phyloP scores from a whole-genome alignment of 148 eudicot genomes.

The Camellia granthamiana region DNA sequence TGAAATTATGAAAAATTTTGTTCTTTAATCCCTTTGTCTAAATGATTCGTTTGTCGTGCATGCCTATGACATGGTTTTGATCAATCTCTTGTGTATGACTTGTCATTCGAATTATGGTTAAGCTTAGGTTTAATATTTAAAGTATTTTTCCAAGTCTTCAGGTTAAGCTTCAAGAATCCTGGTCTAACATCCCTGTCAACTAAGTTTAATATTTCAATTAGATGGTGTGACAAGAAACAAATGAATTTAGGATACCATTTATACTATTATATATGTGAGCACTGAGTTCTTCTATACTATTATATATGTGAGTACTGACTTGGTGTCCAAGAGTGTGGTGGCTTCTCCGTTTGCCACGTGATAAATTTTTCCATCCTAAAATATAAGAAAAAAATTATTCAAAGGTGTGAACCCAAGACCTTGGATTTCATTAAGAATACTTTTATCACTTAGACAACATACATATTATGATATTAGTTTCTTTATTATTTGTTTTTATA shows the following conservation, averaged over 20 bases:
- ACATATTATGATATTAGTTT: too few species aligned
- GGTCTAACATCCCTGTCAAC: neutral
- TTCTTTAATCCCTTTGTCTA: neutral
- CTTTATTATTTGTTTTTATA: too few species aligned
- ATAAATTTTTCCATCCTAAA: too few species aligned
- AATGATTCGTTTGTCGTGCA: neutral
- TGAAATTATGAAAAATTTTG: neutral
- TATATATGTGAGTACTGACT: too few species aligned
- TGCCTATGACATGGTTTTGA: neutral
- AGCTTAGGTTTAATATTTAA: neutral
- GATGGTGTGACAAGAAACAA: neutral
- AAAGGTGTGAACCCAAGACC: too few species aligned
- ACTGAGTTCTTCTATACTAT: too few species aligned
- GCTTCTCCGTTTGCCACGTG: too few species aligned
- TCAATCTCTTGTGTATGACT: neutral
- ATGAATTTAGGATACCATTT: neutral
- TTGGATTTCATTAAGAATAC: too few species aligned
- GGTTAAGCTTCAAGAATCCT: constrained; percentile 6
- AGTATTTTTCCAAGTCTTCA: neutral
- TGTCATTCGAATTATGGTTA: neutral
- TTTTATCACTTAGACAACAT: too few species aligned
- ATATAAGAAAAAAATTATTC: too few species aligned
- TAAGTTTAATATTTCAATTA: neutral
- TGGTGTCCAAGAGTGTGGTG: too few species aligned
- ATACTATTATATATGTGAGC: too few species aligned